These are phyloP conservation scores for Populus trichocarpa DNA, from an alignment of 441 rosid species.

Conservation along the genomic window DNA sequence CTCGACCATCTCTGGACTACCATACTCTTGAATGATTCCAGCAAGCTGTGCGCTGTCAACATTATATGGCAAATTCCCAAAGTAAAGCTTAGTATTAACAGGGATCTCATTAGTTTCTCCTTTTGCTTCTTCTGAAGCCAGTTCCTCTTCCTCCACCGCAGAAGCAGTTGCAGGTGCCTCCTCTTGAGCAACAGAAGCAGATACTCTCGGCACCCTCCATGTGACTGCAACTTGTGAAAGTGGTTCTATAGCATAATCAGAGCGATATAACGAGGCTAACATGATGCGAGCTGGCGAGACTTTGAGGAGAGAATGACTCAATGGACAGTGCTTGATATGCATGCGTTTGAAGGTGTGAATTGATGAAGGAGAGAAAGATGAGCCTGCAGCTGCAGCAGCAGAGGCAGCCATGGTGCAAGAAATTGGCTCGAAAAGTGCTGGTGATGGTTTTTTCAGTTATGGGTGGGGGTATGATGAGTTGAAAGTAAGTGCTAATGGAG, in stretches of 20 bases:
- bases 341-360: slow-evolving; percentile 37
- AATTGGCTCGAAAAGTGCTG: not conserved
- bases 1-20: slow-evolving; percentile 77
- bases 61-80: slow-evolving; percentile 87
- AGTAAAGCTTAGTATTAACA: slow-evolving; percentile 72
- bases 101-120: slow-evolving; percentile 1
- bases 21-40: slow-evolving; percentile 72
- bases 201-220: slow-evolving; percentile 35
- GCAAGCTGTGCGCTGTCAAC: slow-evolving; percentile 90
- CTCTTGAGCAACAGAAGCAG: slow-evolving; percentile 46
- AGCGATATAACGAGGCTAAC: slow-evolving; percentile 10
- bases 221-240: slow-evolving; percentile 15
- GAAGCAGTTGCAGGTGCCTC: slow-evolving; percentile 36
- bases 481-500: not conserved
- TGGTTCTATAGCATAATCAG: slow-evolving; percentile 19
- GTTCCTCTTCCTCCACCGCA: slow-evolving; percentile 17
- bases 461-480: not conserved
- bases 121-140: slow-evolving; percentile 17
- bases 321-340: slow-evolving; percentile 22
- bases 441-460: slow-evolving; percentile 18
- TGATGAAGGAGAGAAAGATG: slow-evolving; percentile 44
- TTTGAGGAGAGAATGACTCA: slow-evolving; percentile 21
- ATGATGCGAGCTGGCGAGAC: slow-evolving; percentile 13
- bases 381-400: slow-evolving; percentile 36
- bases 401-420: slow-evolving; percentile 35